A percentile compares a stretch with the other conserved stretches of the same genome.
phyloP scores from a whole-genome alignment of 2,329 filamentous ascomycete genomes.

The Epichloe brachyelytri region DNA sequence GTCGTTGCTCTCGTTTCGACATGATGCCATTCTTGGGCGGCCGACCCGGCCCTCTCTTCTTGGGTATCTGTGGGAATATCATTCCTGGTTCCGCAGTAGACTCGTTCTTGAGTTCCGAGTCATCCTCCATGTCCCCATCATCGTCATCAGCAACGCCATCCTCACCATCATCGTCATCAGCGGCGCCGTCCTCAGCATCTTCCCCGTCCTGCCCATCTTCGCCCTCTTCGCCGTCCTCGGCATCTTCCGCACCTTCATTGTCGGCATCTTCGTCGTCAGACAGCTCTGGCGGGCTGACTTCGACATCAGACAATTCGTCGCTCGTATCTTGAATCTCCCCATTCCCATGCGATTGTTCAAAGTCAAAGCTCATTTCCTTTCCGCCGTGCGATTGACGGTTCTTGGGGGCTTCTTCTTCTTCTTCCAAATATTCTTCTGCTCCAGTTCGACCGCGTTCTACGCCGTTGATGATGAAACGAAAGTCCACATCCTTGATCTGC shows the following conservation, averaged over 20 bases:
- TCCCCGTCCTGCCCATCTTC: slow-evolving; percentile 12
- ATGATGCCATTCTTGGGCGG: slow-evolving; percentile 75
- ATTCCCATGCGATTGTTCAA: slow-evolving; percentile 48
- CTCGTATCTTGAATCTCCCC: slow-evolving; percentile 44
- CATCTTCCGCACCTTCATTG: slow-evolving; percentile 15
- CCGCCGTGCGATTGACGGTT: slow-evolving; percentile 41
- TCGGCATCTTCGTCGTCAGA: slow-evolving; percentile 25
- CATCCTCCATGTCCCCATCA: slow-evolving; percentile 10
- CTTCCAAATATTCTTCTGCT: slow-evolving; percentile 41
- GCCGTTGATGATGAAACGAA: slow-evolving; percentile 56
- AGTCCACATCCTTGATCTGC: slow-evolving; percentile 57
- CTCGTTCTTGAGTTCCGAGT: slow-evolving; percentile 15
- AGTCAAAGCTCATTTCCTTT: slow-evolving; percentile 63
- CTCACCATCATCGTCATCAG: not conserved
- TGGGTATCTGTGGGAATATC: slow-evolving; percentile 35
- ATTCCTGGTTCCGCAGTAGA: slow-evolving; percentile 20
- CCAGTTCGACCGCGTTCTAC: slow-evolving; percentile 44
- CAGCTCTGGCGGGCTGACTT: slow-evolving; percentile 27
- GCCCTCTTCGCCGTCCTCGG: slow-evolving; percentile 9
- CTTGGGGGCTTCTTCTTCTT: slow-evolving; percentile 38
- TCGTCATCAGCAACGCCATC: slow-evolving; percentile 12
- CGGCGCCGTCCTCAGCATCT: not conserved
- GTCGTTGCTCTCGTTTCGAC: slow-evolving; percentile 61
- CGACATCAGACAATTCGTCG: slow-evolving; percentile 35
- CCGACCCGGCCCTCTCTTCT: slow-evolving; percentile 64